Percentiles rank a stretch among this genome's conserved stretches.
Evolutionary conservation across 2,329 filamentous ascomycete genomes (phyloP).

Genomic region (Sporothrix sp.): DNA sequence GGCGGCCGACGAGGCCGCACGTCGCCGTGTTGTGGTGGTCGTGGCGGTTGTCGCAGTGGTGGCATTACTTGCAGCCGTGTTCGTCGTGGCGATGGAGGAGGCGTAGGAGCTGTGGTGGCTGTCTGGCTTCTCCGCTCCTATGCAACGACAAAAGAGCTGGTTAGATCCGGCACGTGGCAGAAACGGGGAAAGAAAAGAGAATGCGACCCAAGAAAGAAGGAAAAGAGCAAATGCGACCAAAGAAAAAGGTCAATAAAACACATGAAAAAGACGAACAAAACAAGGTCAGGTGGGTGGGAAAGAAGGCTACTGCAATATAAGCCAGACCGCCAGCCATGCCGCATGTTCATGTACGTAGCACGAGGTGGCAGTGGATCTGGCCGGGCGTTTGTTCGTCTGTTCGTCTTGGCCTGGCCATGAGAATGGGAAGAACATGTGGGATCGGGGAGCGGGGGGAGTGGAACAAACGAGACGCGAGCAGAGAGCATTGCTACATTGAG

Average conservation of each 20-base stretch:
- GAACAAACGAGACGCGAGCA: constrained; percentile 3
- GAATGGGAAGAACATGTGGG: not conserved
- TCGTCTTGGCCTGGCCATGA: not conserved
- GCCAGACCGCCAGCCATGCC: not conserved
- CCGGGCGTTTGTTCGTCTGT: not conserved
- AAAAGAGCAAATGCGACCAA: not conserved
- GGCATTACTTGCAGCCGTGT: not conserved
- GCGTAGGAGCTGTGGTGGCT: constrained; percentile 22
- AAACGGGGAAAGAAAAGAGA: not conserved
- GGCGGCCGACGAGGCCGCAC: constrained; percentile 53
- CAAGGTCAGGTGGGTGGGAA: not conserved
- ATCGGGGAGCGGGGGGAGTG: not conserved
- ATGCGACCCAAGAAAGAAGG: not conserved
- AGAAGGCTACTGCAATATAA: constrained; percentile 7
- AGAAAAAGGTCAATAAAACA: not conserved
- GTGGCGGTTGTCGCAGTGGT: not conserved
- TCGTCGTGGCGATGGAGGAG: not conserved
- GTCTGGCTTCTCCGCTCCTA: constrained; percentile 8
- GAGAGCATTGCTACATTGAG: not conserved
- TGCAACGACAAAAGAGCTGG: not conserved
- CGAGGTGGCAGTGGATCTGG: constrained; percentile 2
- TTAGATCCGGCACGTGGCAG: not conserved
- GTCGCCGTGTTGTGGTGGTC: constrained; percentile 33
- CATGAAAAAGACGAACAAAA: not conserved
- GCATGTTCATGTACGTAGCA: not conserved